Percentiles rank a stretch among this genome's conserved stretches.
These are phyloP conservation scores for Dentipellis sp. DNA, from an alignment of 768 basidiomycete species.

Conservation along the genomic window DNA sequence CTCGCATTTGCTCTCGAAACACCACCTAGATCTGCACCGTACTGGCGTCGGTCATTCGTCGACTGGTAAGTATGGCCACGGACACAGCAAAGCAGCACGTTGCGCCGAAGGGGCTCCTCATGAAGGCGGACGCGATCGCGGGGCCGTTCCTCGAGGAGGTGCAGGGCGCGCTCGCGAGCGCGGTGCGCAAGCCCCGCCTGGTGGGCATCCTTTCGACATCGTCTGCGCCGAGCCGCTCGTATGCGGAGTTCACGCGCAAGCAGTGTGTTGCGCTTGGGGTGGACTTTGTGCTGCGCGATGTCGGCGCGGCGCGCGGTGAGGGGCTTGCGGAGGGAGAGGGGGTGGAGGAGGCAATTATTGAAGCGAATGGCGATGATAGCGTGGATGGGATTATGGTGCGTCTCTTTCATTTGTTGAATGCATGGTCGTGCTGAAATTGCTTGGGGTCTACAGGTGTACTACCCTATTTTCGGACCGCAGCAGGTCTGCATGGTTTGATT, in stretches of 20 bases:
- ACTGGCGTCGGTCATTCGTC: too few relatives aligned
- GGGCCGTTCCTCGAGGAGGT: conserved; percentile 65
- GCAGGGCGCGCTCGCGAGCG: conserved; percentile 30
- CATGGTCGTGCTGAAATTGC: background rate
- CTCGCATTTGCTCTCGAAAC: too few relatives aligned
- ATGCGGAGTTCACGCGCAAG: conserved; percentile 86
- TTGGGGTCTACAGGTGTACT: conserved; percentile 61
- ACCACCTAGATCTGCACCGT: too few relatives aligned
- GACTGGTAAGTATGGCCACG: too few relatives aligned
- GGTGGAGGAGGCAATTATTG: conserved; percentile 62
- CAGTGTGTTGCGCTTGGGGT: conserved; percentile 88
- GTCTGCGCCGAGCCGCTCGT: conserved; percentile 68
- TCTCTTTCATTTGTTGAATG: background rate
- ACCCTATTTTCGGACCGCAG: conserved; percentile 86
- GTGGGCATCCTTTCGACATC: conserved; percentile 89
- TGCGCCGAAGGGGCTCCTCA: conserved; percentile 59
- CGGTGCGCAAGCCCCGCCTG: conserved; percentile 52
- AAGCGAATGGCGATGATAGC: conserved; percentile 80
- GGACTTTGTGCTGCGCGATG: conserved; percentile 69
- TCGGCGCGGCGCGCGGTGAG: conserved; percentile 50
- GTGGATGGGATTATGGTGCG: conserved; percentile 93
- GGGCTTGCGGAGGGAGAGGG: conserved; percentile 72
- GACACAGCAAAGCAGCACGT: background rate
- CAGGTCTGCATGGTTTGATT: conserved; percentile 46
- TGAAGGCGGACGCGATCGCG: conserved; percentile 74